Evolutionary conservation across 805 yeast genomes (phyloP).

Genomic region (Metschnikowia corniflorae): DNA sequence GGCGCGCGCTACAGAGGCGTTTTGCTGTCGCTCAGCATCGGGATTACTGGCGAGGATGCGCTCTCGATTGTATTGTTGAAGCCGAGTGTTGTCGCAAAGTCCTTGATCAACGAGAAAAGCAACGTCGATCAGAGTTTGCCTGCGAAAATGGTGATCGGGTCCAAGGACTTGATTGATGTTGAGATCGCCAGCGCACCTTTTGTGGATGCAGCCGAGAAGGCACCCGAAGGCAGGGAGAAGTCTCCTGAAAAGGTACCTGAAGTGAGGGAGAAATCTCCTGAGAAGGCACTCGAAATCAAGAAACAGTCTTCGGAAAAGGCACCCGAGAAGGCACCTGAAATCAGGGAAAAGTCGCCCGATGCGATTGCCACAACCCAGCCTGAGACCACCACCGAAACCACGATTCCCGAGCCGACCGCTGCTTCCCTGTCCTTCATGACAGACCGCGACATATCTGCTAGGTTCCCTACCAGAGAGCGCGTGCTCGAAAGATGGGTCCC

Average conservation of each 20-base stretch:
- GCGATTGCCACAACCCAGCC: not conserved
- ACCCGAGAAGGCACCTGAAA: slow-evolving; percentile 15
- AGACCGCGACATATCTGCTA: slow-evolving; percentile 73
- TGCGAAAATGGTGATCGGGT: slow-evolving; percentile 42
- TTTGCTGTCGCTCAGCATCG: slow-evolving; percentile 45
- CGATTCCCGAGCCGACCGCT: slow-evolving; percentile 2
- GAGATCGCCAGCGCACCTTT: slow-evolving; percentile 29
- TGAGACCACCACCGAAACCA: slow-evolving; percentile 9
- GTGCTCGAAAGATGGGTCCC: slow-evolving; percentile 86
- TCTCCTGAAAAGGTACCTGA: too few relatives aligned
- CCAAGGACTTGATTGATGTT: slow-evolving; percentile 50
- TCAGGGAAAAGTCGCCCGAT: slow-evolving; percentile 10
- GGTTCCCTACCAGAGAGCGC: slow-evolving; percentile 52
- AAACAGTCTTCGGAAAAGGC: slow-evolving; percentile 25
- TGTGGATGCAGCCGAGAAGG: slow-evolving; percentile 23
- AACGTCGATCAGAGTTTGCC: slow-evolving; percentile 37
- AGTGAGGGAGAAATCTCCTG: too few relatives aligned
- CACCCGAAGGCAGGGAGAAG: slow-evolving; percentile 5
- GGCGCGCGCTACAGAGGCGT: slow-evolving; percentile 62
- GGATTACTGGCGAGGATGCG: slow-evolving; percentile 34
- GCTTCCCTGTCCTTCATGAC: slow-evolving; percentile 54
- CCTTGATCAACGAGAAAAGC: slow-evolving; percentile 24
- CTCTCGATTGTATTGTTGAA: slow-evolving; percentile 53
- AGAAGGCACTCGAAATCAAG: slow-evolving; percentile 6
- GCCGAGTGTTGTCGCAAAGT: slow-evolving; percentile 41